Percentiles rank a stretch among this genome's conserved stretches.
phyloP scores from a whole-genome alignment of 2,329 filamentous ascomycete genomes.

The Alternaria brassicae region DNA sequence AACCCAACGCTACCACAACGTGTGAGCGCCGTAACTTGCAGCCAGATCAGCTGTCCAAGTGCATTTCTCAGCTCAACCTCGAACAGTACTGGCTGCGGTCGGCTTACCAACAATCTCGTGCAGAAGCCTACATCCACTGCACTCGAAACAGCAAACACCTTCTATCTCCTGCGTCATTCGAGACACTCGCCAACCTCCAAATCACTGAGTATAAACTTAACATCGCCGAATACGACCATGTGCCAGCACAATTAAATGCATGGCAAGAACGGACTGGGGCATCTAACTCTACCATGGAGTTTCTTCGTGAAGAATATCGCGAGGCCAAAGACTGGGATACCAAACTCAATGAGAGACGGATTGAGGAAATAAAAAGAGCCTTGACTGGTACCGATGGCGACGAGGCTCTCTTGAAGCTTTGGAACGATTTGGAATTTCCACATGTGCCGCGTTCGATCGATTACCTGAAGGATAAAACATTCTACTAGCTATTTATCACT shows the following conservation, averaged over 20 bases:
- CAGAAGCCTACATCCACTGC: constrained; percentile 15
- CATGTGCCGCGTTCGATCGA: neutral
- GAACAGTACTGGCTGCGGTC: constrained; percentile 10
- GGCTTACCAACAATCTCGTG: constrained; percentile 14
- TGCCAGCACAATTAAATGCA: neutral
- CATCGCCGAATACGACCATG: neutral
- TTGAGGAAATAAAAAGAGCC: neutral
- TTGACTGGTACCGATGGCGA: neutral
- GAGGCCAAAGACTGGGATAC: neutral
- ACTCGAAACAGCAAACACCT: neutral
- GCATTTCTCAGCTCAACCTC: neutral
- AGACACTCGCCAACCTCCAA: neutral
- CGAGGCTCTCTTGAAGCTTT: neutral
- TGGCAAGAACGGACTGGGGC: neutral
- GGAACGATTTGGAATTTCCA: neutral
- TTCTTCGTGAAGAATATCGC: neutral
- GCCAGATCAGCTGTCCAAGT: constrained; percentile 8
- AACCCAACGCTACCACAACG: neutral
- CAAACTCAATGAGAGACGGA: neutral
- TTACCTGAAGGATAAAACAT: neutral
- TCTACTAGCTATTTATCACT: neutral
- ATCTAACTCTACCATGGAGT: neutral
- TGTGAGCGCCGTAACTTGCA: neutral
- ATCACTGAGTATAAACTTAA: neutral
- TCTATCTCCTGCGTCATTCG: constrained; percentile 2